phyloP scores from a whole-genome alignment of 2,329 filamentous ascomycete genomes.

The Teratosphaeria gauchensis region DNA sequence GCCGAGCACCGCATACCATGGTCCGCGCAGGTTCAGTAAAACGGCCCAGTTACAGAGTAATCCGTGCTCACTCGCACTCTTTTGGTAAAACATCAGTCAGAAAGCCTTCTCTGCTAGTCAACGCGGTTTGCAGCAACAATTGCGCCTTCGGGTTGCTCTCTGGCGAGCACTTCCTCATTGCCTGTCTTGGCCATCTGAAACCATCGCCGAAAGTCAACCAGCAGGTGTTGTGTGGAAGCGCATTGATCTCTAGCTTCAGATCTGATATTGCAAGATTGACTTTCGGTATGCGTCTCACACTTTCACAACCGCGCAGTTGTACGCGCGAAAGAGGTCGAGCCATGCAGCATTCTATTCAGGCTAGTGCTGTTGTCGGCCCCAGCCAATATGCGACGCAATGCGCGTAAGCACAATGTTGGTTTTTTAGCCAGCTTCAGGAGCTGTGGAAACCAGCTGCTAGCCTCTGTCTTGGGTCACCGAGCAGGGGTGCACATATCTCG shows the following conservation, averaged over 20 bases:
- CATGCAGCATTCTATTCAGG: neutral
- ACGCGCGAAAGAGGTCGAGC: neutral
- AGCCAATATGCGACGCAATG: neutral
- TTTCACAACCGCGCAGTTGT: neutral
- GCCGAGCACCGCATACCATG: neutral
- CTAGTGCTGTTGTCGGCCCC: neutral
- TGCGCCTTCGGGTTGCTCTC: too few relatives aligned
- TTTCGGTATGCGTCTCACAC: neutral
- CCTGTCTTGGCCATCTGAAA: neutral
- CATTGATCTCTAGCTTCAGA: neutral
- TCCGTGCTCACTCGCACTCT: neutral
- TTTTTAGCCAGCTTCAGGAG: neutral
- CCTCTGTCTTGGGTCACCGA: neutral
- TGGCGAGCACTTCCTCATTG: too few relatives aligned
- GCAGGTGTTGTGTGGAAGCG: neutral
- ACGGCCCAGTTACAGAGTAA: neutral
- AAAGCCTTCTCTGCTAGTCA: too few relatives aligned
- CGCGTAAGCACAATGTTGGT: neutral
- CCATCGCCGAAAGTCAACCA: neutral
- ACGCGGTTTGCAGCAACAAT: too few relatives aligned
- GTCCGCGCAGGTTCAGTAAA: neutral
- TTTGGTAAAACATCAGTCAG: too few relatives aligned
- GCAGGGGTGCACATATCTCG: neutral
- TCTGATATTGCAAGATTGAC: neutral
- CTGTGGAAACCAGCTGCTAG: neutral